A percentile compares a stretch with the other conserved stretches of the same genome.
These are phyloP conservation scores for Penicillium sp. DNA, from an alignment of 2,329 filamentous ascomycete species.

Conservation along the genomic window DNA sequence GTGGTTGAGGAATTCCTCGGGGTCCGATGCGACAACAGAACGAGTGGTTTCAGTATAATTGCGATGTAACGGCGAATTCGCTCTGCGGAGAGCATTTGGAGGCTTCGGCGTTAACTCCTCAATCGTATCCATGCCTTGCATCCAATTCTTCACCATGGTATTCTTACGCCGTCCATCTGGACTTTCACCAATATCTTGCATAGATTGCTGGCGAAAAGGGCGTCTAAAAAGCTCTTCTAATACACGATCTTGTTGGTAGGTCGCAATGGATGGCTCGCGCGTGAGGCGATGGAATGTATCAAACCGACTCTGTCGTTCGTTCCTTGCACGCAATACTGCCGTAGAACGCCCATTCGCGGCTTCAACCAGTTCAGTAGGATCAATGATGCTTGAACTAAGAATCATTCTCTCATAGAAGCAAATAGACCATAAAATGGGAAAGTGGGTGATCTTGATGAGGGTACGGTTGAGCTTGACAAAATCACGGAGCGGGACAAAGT, in stretches of 20 bases:
- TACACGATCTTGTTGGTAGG: constrained; percentile 83
- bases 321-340: constrained; percentile 53
- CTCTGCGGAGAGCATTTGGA: constrained; percentile 48
- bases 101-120: constrained; percentile 58
- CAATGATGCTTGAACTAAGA: constrained; percentile 70
- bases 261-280: constrained; percentile 76
- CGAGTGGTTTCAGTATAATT: constrained; percentile 50
- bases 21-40: constrained; percentile 54
- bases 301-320: constrained; percentile 52
- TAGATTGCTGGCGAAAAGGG: constrained; percentile 59
- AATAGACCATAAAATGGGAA: constrained; percentile 80
- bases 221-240: constrained; percentile 86
- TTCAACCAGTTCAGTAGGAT: constrained; percentile 82
- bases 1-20: constrained; percentile 44
- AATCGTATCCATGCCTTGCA: constrained; percentile 62
- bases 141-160: constrained; percentile 84
- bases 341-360: constrained; percentile 52
- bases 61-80: constrained; percentile 40
- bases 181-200: constrained; percentile 54
- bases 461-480: constrained; percentile 86
- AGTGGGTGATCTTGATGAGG: constrained; percentile 86
- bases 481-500: constrained; percentile 70
- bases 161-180: constrained; percentile 68
- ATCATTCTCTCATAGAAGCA: constrained; percentile 82
- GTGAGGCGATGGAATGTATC: constrained; percentile 70